phyloP scores from a whole-genome alignment of 345 rosid genomes.

The Triadica sebifera region DNA sequence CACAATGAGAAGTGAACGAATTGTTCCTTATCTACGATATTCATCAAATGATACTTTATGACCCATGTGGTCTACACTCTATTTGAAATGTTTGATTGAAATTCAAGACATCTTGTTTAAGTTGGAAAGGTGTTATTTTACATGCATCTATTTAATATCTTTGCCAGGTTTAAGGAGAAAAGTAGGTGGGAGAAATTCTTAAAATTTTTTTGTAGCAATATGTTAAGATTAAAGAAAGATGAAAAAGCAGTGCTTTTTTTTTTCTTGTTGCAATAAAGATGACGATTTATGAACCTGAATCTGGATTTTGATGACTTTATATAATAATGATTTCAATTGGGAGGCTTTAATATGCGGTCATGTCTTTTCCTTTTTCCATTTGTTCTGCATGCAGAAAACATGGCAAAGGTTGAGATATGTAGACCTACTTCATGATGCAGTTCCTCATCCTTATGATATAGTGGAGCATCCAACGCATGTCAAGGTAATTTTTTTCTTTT shows the following conservation, averaged over 20 bases:
- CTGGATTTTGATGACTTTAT: background rate
- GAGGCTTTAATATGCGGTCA: background rate
- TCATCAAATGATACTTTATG: background rate
- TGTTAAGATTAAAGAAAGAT: background rate
- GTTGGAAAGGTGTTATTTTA: background rate
- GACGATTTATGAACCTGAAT: background rate
- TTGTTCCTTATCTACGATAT: conserved; percentile 4
- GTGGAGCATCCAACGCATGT: conserved; percentile 76
- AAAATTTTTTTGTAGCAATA: background rate
- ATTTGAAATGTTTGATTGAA: background rate
- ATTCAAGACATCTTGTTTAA: too few species aligned
- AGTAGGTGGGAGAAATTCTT: background rate
- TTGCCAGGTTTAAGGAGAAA: background rate
- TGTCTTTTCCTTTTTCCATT: background rate
- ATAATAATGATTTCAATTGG: background rate
- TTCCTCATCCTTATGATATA: conserved; percentile 69
- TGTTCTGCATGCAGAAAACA: conserved; percentile 58
- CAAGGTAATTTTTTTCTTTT: conserved; percentile 46
- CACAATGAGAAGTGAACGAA: background rate
- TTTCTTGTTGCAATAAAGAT: background rate
- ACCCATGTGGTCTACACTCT: background rate
- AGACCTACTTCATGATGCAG: conserved; percentile 66
- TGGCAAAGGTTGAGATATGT: conserved; percentile 68
- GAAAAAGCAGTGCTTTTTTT: background rate
- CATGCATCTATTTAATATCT: background rate